Percentiles rank a stretch among this genome's conserved stretches.
Conservation (phyloP, 495 filamentous ascomycete genomes). For the Penicillium paxilli region DNA sequence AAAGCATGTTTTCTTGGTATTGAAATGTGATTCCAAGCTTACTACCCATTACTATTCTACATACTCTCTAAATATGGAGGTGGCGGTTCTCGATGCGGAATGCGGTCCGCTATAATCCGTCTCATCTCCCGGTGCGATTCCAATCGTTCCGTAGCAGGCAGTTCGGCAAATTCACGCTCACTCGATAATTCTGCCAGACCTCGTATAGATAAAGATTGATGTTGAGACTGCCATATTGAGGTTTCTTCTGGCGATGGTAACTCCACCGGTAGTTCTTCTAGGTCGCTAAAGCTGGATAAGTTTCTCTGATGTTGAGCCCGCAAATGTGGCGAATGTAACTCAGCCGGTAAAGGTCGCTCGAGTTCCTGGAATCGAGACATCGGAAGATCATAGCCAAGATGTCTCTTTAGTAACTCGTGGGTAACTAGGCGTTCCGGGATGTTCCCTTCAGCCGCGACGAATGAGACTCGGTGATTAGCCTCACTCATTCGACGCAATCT, state of each 20-base stretch:
- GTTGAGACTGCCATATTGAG: slow-evolving; percentile 2
- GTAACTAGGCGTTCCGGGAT: slow-evolving; percentile 46
- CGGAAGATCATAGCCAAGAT: slow-evolving; percentile 44
- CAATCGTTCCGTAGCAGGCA: slow-evolving; percentile 1
- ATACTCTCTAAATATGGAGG: not conserved
- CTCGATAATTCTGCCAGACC: slow-evolving; percentile 1
- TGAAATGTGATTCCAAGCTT: too few relatives aligned
- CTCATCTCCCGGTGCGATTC: not conserved
- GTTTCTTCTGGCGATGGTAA: slow-evolving; percentile 8
- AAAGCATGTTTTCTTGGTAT: too few relatives aligned
- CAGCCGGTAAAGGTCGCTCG: slow-evolving; percentile 8
- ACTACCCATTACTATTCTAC: not conserved
- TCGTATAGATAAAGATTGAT: not conserved
- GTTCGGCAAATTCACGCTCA: slow-evolving; percentile 4
- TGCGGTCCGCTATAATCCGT: not conserved
- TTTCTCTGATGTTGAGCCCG: not conserved
- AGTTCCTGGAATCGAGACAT: slow-evolving; percentile 43
- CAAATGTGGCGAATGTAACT: not conserved
- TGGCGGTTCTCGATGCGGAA: not conserved
- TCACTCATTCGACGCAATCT: slow-evolving; percentile 48
- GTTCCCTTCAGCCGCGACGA: slow-evolving; percentile 52
- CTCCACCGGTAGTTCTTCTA: slow-evolving; percentile 6
- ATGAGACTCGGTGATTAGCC: slow-evolving; percentile 46
- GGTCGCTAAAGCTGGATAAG: not conserved
- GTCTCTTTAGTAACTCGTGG: slow-evolving; percentile 48